phyloP scores from a whole-genome alignment of 2,329 filamentous ascomycete genomes.

The Sporothrix sp. region DNA sequence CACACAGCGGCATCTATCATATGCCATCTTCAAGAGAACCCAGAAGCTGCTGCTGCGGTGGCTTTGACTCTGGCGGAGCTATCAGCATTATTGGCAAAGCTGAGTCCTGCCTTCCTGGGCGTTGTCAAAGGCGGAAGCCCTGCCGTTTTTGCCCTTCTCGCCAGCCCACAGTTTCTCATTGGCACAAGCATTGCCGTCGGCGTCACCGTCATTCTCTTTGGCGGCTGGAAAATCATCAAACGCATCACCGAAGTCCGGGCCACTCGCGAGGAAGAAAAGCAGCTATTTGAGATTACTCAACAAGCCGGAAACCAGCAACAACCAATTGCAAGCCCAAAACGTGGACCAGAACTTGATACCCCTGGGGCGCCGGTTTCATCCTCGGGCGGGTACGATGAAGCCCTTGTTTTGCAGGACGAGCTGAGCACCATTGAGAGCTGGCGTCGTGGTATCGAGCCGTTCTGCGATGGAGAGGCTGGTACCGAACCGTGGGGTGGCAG shows the following conservation, averaged over 20 bases:
- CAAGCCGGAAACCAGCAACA: constrained; percentile 1
- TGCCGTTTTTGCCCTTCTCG: constrained; percentile 74
- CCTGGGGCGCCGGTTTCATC: not conserved
- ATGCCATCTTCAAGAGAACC: constrained; percentile 56
- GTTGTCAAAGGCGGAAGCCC: constrained; percentile 74
- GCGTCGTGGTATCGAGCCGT: constrained; percentile 44
- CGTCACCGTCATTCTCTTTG: constrained; percentile 90
- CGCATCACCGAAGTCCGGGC: constrained; percentile 48
- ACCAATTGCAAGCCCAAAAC: not conserved
- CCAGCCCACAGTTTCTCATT: constrained; percentile 89
- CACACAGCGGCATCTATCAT: constrained; percentile 78
- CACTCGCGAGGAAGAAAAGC: constrained; percentile 21
- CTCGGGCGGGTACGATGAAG: constrained; percentile 37
- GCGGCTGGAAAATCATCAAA: constrained; percentile 96
- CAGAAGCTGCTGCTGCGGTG: constrained; percentile 87
- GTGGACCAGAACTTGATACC: constrained; percentile 5
- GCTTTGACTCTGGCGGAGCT: constrained; percentile 89
- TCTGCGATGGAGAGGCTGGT: constrained; percentile 34
- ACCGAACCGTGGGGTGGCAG: not conserved
- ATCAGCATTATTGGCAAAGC: constrained; percentile 68
- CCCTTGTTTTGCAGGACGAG: constrained; percentile 47
- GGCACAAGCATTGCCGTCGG: constrained; percentile 81
- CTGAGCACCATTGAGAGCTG: constrained; percentile 49
- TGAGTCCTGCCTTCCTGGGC: constrained; percentile 70
- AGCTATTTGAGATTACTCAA: constrained; percentile 22